Evolutionary conservation across 2,329 filamentous ascomycete genomes (phyloP).

Genomic region (Monosporascus cannonballus): DNA sequence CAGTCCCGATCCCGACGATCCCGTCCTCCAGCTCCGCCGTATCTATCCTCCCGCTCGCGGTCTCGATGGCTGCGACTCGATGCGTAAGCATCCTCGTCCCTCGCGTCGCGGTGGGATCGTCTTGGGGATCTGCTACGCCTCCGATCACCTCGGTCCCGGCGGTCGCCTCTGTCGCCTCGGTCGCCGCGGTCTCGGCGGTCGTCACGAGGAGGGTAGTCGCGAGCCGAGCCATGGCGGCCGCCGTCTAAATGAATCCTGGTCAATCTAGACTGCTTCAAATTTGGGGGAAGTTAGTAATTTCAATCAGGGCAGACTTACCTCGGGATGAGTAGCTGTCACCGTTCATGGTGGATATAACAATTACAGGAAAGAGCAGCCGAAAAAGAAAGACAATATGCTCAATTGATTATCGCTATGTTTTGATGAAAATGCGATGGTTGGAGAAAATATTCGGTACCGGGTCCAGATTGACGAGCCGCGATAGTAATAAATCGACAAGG

Average conservation of each 20-base stretch:
- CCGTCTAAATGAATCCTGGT: constrained; percentile 29
- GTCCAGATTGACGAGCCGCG: constrained; percentile 15
- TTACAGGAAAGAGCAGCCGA: constrained; percentile 2
- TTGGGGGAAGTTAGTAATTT: constrained; percentile 3
- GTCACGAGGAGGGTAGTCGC: constrained; percentile 48
- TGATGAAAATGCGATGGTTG: constrained; percentile 5
- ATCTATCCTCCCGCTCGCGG: constrained; percentile 88
- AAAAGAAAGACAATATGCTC: constrained; percentile 1
- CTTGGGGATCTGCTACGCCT: constrained; percentile 83
- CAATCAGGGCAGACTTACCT: constrained; percentile 46
- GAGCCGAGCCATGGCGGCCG: constrained; percentile 43
- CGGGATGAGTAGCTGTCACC: constrained; percentile 75
- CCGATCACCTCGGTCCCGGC: constrained; percentile 31
- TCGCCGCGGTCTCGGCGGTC: constrained; percentile 34
- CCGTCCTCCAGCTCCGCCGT: constrained; percentile 58
- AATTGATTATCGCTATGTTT: neutral
- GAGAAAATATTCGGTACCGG: neutral
- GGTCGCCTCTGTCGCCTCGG: constrained; percentile 39
- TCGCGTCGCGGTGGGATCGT: constrained; percentile 62
- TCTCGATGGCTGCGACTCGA: constrained; percentile 90
- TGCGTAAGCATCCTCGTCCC: constrained; percentile 68
- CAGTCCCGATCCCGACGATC: constrained; percentile 48
- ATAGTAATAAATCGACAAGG: constrained; percentile 23
- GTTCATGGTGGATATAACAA: constrained; percentile 58
- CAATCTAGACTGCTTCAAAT: constrained; percentile 13